Evolutionary conservation across 2,329 filamentous ascomycete genomes (phyloP), one percentile per base, ranked within the genome.

Genomic region (Colletotrichum gigasporum): DNA sequence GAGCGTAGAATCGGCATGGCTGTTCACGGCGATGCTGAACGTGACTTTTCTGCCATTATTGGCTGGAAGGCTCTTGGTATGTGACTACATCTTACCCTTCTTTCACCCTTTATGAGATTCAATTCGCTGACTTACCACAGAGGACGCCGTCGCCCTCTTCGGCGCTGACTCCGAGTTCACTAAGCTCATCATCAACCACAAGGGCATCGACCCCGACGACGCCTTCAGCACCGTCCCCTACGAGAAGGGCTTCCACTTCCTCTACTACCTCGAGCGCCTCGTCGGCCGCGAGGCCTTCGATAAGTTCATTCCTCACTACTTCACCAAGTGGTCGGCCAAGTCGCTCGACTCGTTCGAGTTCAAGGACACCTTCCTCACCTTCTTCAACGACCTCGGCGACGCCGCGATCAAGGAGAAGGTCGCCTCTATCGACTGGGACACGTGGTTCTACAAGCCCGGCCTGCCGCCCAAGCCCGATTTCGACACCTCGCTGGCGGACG

Each of bases 271-370:
- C 12, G 96, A 99, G 72, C 91, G 90, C 47, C 82, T 97, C 2
- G 85, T 98, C 4, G 92, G 93, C 34, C 91, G 92, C 65, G 85
- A 90, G n/a, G 91, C 91, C 75, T 99, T 96, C 81, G 93, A 98
- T 83, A 91, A 89, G 71, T 99, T 98, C 78, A 97, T 98, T 73
- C 94, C 94, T 14, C 90, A 97, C 77, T 97, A 98, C 81, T 98
- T 98, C 76, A 89, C 85, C 28, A 92, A 87, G 37, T 98, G 91
- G 87, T 89, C 91, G 61, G 87, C 87, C 73, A 95, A 94, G 77
- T 97, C 93, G 2, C 85, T 99, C 7, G 94, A 97, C 78, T 96
- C 93, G 2, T 97, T 92, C 71, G 93, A 98, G 73, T 99, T 99
- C 86, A 97, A 95, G 76, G 83, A 90, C 51, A 96, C 93, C 1